These are phyloP conservation scores for Truncatella angustata DNA, from an alignment of 2,329 filamentous ascomycete genomes.

Conservation along the genomic window DNA sequence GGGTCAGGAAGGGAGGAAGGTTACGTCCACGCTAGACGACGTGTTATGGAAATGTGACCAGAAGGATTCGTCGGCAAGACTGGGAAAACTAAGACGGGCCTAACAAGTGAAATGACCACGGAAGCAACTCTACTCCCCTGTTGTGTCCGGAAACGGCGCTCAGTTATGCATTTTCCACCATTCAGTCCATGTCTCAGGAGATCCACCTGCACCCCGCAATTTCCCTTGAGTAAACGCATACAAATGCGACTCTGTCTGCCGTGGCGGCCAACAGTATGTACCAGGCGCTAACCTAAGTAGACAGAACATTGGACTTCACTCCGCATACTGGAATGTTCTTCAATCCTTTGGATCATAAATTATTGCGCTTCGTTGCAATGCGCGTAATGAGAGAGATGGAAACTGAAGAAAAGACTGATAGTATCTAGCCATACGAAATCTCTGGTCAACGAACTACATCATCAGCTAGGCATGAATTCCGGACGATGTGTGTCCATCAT, in stretches of 20 bases:
- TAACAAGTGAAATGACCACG: background rate
- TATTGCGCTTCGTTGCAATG: no score
- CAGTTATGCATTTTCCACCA: conserved; percentile 8
- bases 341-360: no score
- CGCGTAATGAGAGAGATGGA: no score
- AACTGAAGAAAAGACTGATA: no score
- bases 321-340: no score
- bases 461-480: no score
- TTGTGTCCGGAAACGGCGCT: conserved; percentile 1
- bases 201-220: conserved; percentile 9
- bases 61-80: background rate
- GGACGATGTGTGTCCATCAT: background rate
- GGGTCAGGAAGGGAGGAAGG: background rate
- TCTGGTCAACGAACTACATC: no score
- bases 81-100: background rate
- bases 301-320: no score
- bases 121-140: background rate
- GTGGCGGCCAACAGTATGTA: no score
- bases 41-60: background rate
- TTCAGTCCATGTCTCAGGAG: background rate
- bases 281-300: no score
- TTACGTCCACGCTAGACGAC: background rate
- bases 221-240: conserved; percentile 2
- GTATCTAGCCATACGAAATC: no score
- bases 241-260: background rate